Conservation (phyloP, 768 basidiomycete species). For the Lentinula boryana region DNA sequence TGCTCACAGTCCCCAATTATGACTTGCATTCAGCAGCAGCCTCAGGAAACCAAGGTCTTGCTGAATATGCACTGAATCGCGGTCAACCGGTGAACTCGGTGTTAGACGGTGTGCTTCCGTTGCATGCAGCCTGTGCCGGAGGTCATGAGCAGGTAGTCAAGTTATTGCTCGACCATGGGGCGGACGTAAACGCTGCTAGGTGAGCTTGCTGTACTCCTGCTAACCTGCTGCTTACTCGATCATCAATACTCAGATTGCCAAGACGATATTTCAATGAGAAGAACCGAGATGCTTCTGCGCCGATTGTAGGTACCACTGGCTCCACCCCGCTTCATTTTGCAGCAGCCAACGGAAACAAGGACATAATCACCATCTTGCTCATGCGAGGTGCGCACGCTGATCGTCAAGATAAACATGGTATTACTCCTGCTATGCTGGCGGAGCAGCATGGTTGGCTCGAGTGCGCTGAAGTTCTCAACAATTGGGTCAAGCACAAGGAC, state of each 20-base stretch:
- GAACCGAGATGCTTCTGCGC: constrained; percentile 56
- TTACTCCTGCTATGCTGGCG: constrained; percentile 83
- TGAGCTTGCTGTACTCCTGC: constrained; percentile 24
- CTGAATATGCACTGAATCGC: constrained; percentile 86
- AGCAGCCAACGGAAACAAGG: constrained; percentile 86
- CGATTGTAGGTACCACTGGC: constrained; percentile 79
- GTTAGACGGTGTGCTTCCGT: constrained; percentile 91
- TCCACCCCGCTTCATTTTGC: constrained; percentile 97
- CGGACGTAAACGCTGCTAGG: constrained; percentile 98
- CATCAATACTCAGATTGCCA: constrained; percentile 43
- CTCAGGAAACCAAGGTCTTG: constrained; percentile 87
- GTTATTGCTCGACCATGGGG: constrained; percentile 85
- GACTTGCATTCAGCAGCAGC: constrained; percentile 74
- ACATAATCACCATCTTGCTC: constrained; percentile 74
- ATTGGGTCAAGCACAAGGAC: constrained; percentile 61
- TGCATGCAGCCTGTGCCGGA: constrained; percentile 91
- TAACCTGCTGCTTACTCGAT: constrained; percentile 1
- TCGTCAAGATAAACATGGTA: constrained; percentile 84
- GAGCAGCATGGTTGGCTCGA: constrained; percentile 74
- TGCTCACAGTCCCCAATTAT: constrained; percentile 57
- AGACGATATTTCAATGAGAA: constrained; percentile 70
- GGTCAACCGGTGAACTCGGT: constrained; percentile 97
- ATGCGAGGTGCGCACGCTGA: constrained; percentile 79
- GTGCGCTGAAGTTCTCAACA: constrained; percentile 66
- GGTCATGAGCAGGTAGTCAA: constrained; percentile 86